Conservation (phyloP, 2,329 filamentous ascomycete genomes). For the Cytospora paraplurivora region DNA sequence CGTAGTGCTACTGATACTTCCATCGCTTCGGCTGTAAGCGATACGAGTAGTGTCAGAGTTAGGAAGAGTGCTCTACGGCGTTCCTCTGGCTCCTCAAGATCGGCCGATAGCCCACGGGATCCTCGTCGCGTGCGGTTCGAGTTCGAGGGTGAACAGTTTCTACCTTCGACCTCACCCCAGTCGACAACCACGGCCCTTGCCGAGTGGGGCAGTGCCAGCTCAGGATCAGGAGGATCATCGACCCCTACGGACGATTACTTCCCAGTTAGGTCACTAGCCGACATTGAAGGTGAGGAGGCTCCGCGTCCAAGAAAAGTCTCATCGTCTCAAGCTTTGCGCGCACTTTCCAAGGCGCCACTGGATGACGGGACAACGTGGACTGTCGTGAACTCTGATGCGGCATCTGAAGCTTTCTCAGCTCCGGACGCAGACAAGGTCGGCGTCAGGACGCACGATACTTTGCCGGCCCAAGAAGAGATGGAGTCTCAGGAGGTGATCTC, state of each 20-base stretch:
- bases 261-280: conserved; percentile 33
- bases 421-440: conserved; percentile 3
- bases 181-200: conserved; percentile 33
- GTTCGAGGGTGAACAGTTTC: conserved; percentile 60
- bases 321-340: conserved; percentile 42
- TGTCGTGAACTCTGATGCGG: conserved; percentile 34
- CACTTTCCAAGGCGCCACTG: conserved; percentile 40
- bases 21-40: conserved; percentile 54
- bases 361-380: conserved; percentile 41
- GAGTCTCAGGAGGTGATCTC: conserved; percentile 3
- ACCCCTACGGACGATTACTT: conserved; percentile 31
- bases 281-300: conserved; percentile 39
- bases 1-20: conserved; percentile 53
- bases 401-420: conserved; percentile 4
- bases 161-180: conserved; percentile 60
- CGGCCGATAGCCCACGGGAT: conserved; percentile 39
- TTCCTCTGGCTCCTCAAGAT: conserved; percentile 54
- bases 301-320: conserved; percentile 41
- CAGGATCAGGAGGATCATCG: conserved; percentile 24
- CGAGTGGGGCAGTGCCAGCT: conserved; percentile 25
- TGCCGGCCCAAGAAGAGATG: neutral
- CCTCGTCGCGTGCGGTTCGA: conserved; percentile 66
- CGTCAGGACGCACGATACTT: neutral
- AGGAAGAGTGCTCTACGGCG: conserved; percentile 61
- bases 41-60: conserved; percentile 41